Percentiles rank a stretch among this genome's conserved stretches.
Evolutionary conservation across 1,284 basidiomycete genomes (phyloP).

Genomic region (Puccinia triticina): DNA sequence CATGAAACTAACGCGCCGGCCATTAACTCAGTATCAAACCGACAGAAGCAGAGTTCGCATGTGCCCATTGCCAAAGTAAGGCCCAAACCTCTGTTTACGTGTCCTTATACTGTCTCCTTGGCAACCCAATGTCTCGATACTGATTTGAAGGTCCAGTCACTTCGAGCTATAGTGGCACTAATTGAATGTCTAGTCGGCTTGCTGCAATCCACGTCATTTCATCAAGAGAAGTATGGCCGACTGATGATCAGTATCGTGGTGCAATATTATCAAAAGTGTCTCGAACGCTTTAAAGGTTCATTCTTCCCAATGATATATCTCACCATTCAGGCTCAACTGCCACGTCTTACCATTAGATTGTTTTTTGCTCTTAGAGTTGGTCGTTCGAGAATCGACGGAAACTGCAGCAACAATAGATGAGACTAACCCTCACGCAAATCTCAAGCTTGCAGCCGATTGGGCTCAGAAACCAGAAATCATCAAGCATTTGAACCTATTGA

Average conservation of each 20-base stretch:
- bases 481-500: slow-evolving; percentile 70
- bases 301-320: neutral
- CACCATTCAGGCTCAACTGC: neutral
- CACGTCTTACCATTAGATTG: neutral
- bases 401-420: slow-evolving; percentile 19
- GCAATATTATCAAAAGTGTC: slow-evolving; percentile 93
- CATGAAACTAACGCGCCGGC: neutral
- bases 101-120: neutral
- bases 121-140: slow-evolving; percentile 17
- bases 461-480: slow-evolving; percentile 79
- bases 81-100: neutral
- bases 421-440: slow-evolving; percentile 32
- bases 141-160: slow-evolving; percentile 66
- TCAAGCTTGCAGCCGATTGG: slow-evolving; percentile 76
- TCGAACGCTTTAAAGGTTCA: slow-evolving; percentile 74
- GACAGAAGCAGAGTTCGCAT: slow-evolving; percentile 65
- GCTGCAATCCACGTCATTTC: slow-evolving; percentile 92
- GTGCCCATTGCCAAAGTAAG: slow-evolving; percentile 78
- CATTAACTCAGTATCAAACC: neutral
- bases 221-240: slow-evolving; percentile 89
- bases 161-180: slow-evolving; percentile 81
- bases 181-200: slow-evolving; percentile 91
- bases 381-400: slow-evolving; percentile 53
- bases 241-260: slow-evolving; percentile 92
- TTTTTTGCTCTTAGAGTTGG: slow-evolving; percentile 46